Percentiles rank a stretch among this genome's conserved stretches.
These are phyloP conservation scores for Calocybe gambosa DNA, from an alignment of 1,284 basidiomycete species.

Conservation along the genomic window DNA sequence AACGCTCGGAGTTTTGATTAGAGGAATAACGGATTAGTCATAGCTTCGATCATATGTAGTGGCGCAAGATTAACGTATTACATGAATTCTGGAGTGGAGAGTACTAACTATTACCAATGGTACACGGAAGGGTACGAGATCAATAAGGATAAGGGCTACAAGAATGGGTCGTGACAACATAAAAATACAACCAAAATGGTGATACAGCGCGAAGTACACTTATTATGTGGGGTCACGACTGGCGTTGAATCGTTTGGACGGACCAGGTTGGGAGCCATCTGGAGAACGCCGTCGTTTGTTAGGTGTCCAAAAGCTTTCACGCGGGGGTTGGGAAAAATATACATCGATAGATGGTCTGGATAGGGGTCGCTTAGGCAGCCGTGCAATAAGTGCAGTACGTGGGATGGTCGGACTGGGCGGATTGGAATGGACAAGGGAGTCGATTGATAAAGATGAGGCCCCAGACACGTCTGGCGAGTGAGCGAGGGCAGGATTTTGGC, in stretches of 20 bases:
- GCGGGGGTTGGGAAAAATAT: slow-evolving; percentile 30
- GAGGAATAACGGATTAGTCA: too few relatives aligned
- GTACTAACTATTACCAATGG: neutral
- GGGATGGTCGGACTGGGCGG: slow-evolving; percentile 46
- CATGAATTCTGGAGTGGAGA: neutral
- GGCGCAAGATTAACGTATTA: neutral
- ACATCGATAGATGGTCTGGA: slow-evolving; percentile 34
- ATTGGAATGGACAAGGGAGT: slow-evolving; percentile 58
- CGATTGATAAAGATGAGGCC: slow-evolving; percentile 44
- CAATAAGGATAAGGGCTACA: slow-evolving; percentile 18
- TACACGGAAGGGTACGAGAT: neutral
- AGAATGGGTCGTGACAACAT: slow-evolving; percentile 9
- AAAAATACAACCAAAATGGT: slow-evolving; percentile 16
- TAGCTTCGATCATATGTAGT: too few relatives aligned
- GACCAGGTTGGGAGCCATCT: slow-evolving; percentile 14
- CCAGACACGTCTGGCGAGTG: slow-evolving; percentile 23
- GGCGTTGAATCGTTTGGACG: slow-evolving; percentile 17
- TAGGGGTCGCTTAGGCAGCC: slow-evolving; percentile 16
- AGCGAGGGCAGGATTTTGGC: slow-evolving; percentile 9
- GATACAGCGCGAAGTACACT: neutral
- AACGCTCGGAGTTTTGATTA: too few relatives aligned
- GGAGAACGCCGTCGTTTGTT: slow-evolving; percentile 22
- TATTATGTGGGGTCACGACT: slow-evolving; percentile 7
- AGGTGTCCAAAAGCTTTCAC: slow-evolving; percentile 16
- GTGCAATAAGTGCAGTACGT: slow-evolving; percentile 10